Percentiles rank a stretch among this genome's conserved stretches.
These are phyloP conservation scores for Aspergillus cejpii DNA, from an alignment of 2,329 filamentous ascomycete genomes.

Conservation along the genomic window DNA sequence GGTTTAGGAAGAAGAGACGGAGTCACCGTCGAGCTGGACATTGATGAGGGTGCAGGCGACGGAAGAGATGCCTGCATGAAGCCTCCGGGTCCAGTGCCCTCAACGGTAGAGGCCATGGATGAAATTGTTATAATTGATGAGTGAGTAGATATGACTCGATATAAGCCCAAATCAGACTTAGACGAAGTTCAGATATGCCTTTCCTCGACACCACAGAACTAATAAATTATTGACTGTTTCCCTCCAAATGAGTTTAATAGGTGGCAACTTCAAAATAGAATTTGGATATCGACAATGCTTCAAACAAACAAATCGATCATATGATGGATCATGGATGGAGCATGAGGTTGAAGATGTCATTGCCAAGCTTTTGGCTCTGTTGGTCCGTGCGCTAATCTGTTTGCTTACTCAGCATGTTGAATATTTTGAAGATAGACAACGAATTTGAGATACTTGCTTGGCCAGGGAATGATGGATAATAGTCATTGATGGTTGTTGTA, in stretches of 20 bases:
- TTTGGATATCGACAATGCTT: neutral
- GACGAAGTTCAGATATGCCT: no score
- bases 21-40: constrained; percentile 31
- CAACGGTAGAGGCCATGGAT: constrained; percentile 10
- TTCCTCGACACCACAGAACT: no score
- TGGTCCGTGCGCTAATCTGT: constrained; percentile 1
- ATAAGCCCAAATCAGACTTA: no score
- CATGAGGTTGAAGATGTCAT: constrained; percentile 5
- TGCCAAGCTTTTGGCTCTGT: constrained; percentile 1
- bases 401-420: neutral
- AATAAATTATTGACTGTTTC: no score
- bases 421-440: neutral
- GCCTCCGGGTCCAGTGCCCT: constrained; percentile 29
- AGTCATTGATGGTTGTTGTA: neutral
- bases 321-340: neutral
- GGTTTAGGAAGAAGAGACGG: constrained; percentile 46
- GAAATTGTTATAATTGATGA: neutral
- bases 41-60: constrained; percentile 46
- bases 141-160: no score
- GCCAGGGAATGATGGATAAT: no score
- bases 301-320: neutral
- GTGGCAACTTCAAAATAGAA: no score
- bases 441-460: neutral
- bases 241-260: no score
- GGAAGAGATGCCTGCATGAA: constrained; percentile 36